Evolutionary conservation across 1,284 basidiomycete species (phyloP).

Genomic region (Amylostereum areolatum): DNA sequence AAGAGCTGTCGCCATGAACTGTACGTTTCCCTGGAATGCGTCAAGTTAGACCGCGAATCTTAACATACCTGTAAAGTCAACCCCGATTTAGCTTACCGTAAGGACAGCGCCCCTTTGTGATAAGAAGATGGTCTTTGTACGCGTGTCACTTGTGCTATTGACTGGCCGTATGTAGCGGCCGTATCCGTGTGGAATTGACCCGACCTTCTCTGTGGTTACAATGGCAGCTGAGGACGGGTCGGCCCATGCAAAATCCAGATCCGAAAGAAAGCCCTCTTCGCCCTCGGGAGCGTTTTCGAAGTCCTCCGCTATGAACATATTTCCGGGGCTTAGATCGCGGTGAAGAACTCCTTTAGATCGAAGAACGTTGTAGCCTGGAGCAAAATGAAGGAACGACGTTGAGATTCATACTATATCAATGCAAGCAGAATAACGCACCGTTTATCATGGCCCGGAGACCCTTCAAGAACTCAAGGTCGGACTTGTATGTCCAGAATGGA

Average conservation of each 20-base stretch:
- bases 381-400: not conserved
- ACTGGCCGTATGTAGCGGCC: not conserved
- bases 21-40: slow-evolving; percentile 7
- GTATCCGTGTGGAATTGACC: not conserved
- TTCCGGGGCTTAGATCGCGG: slow-evolving; percentile 8
- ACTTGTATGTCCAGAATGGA: slow-evolving; percentile 11
- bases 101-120: not conserved
- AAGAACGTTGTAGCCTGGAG: slow-evolving; percentile 4
- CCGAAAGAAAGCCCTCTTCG: slow-evolving; percentile 8
- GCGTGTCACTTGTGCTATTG: too few species aligned
- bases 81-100: too few species aligned
- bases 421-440: not conserved
- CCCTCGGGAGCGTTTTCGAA: not conserved
- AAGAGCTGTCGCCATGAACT: slow-evolving; percentile 8
- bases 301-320: slow-evolving; percentile 8
- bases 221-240: not conserved
- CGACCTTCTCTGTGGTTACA: not conserved
- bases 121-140: not conserved
- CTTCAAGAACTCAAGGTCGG: slow-evolving; percentile 4
- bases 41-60: not conserved
- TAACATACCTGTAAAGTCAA: not conserved
- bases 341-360: slow-evolving; percentile 4
- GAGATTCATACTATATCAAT: too few species aligned
- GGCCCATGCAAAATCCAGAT: slow-evolving; percentile 8
- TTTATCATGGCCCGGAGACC: slow-evolving; percentile 1